Evolutionary conservation across 164 flowering plant species (phyloP).

Genomic region (Vitis rupestris): DNA sequence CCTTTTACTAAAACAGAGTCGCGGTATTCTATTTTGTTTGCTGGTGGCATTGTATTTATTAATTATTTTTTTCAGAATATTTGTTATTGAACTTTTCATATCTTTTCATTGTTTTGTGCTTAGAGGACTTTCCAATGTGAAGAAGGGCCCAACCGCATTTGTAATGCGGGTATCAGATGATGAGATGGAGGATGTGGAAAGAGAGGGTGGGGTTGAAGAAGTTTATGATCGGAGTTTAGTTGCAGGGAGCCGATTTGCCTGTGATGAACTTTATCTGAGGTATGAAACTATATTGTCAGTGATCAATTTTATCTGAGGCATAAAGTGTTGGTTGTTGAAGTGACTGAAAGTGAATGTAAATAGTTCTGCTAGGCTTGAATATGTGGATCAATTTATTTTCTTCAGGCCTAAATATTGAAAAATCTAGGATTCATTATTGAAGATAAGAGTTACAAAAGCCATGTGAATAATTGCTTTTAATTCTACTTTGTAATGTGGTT

Average conservation of each 20-base stretch:
- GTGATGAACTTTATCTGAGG: constrained; percentile 52
- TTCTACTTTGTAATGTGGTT: no score
- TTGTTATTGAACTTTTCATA: not conserved
- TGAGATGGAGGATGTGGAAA: constrained; percentile 29
- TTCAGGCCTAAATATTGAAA: no score
- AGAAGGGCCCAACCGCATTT: constrained; percentile 27
- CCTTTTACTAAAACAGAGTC: constrained; percentile 34
- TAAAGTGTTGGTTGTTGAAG: no score
- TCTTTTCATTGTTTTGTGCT: not conserved
- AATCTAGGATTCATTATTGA: no score
- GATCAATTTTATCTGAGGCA: no score
- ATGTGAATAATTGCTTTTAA: no score
- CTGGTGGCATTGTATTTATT: not conserved
- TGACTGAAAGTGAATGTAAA: no score
- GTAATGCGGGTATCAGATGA: constrained; percentile 40
- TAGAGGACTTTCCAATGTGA: constrained; percentile 17
- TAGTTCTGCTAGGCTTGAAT: no score
- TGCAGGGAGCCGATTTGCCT: constrained; percentile 40
- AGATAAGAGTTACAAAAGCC: no score
- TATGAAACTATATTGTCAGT: constrained; percentile 10
- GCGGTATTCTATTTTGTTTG: constrained; percentile 18
- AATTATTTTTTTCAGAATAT: not conserved
- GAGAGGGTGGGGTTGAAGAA: constrained; percentile 20
- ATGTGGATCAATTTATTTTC: no score
- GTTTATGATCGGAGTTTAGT: constrained; percentile 7